Conservation (phyloP, 345 rosid species). For the Psidium friedrichsthalianum region DNA sequence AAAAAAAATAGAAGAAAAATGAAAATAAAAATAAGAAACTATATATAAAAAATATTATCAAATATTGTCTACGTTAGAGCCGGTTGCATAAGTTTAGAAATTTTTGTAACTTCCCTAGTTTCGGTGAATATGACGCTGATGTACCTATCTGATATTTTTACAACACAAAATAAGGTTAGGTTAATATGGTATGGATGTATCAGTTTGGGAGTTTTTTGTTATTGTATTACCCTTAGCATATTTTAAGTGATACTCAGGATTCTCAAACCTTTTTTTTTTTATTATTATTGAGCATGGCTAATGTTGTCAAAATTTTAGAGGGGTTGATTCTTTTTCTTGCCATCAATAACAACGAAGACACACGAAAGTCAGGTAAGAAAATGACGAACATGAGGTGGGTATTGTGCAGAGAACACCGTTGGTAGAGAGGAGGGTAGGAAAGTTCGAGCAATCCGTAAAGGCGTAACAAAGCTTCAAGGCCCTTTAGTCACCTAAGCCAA, state of each 20-base stretch:
- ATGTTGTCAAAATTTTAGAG: background rate
- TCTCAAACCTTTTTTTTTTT: no score
- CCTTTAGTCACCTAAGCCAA: background rate
- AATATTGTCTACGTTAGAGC: no score
- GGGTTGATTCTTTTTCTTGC: background rate
- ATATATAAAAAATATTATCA: no score
- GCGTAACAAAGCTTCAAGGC: background rate
- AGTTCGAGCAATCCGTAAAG: background rate
- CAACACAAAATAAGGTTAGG: no score
- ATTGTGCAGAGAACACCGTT: background rate
- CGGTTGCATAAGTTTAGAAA: no score
- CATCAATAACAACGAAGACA: background rate
- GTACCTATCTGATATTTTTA: no score
- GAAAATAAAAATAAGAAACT: no score
- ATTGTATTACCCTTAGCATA: no score
- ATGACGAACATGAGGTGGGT: background rate
- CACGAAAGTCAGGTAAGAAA: background rate
- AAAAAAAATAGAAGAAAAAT: no score
- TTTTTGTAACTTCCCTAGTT: no score
- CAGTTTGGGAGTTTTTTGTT: accelerated
- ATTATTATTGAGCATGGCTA: background rate
- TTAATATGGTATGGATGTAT: no score
- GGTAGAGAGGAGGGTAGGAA: background rate
- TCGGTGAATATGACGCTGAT: no score
- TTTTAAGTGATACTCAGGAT: accelerated